phyloP scores from a whole-genome alignment of 148 eudicot species.

The Rhododendron kiyosumense region DNA sequence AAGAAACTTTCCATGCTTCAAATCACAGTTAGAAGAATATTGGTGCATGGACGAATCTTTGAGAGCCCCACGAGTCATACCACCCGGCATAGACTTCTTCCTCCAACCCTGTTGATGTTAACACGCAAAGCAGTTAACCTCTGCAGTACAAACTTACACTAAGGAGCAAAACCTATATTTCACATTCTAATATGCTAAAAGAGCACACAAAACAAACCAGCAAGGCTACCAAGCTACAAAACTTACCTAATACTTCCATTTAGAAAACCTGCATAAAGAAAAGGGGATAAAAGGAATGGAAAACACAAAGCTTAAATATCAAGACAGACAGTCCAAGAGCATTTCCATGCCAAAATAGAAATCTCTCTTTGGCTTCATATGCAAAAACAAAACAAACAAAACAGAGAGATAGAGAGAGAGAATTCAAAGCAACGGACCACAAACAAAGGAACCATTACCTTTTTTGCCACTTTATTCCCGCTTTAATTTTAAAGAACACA shows the following conservation, averaged over 20 bases:
- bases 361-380: background rate
- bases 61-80: slow-evolving; percentile 22
- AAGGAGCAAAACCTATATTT: background rate
- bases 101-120: slow-evolving; percentile 31
- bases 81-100: slow-evolving; percentile 23
- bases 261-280: background rate
- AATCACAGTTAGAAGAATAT: slow-evolving; percentile 24
- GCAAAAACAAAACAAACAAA: background rate
- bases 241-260: background rate
- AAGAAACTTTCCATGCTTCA: slow-evolving; percentile 39
- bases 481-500: background rate
- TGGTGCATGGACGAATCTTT: slow-evolving; percentile 29
- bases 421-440: background rate
- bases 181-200: background rate
- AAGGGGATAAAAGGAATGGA: background rate
- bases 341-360: background rate
- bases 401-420: background rate
- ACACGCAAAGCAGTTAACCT: slow-evolving; percentile 8
- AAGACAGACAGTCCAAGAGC: background rate
- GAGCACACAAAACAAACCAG: background rate
- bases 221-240: background rate
- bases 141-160: background rate
- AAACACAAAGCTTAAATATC: background rate
- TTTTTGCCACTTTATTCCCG: background rate
- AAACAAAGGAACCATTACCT: background rate